phyloP scores from a whole-genome alignment of 192 early-diverging fungal species.

The Funneliformis mosseae region DNA sequence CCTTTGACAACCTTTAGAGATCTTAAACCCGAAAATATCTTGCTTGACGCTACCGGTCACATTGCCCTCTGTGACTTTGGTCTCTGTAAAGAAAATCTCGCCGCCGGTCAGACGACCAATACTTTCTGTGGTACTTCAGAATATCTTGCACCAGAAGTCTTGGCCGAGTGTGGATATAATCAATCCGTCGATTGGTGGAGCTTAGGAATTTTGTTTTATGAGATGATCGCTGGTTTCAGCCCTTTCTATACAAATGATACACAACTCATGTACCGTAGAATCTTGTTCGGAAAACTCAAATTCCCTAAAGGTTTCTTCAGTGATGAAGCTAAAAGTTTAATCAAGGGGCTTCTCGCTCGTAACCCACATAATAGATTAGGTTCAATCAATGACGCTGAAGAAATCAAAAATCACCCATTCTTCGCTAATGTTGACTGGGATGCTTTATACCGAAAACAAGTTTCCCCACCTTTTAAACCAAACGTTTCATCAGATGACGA shows the following conservation, averaged over 20 bases:
- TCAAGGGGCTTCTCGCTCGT: conserved; percentile 55
- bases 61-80: conserved; percentile 79
- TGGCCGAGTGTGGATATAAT: conserved; percentile 68
- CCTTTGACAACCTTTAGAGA: conserved; percentile 42
- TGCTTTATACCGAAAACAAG: conserved; percentile 61
- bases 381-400: conserved; percentile 56
- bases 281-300: conserved; percentile 57
- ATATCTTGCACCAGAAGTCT: conserved; percentile 88
- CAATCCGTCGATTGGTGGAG: conserved; percentile 84
- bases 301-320: conserved; percentile 41
- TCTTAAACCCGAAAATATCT: conserved; percentile 72
- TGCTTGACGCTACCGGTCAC: conserved; percentile 70
- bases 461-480: conserved; percentile 59
- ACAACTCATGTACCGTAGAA: conserved; percentile 71
- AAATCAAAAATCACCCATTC: conserved; percentile 73
- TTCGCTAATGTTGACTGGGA: conserved; percentile 71
- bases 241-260: conserved; percentile 72
- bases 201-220: conserved; percentile 77
- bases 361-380: conserved; percentile 66
- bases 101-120: conserved; percentile 58
- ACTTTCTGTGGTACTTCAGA: conserved; percentile 91
- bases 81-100: conserved; percentile 69
- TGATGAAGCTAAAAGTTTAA: conserved; percentile 36
- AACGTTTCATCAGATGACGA: conserved; percentile 39
- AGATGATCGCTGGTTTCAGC: conserved; percentile 67